Base-by-base conservation (phyloP, 2,329 filamentous ascomycete species). In the Neobulgaria alba region DNA sequence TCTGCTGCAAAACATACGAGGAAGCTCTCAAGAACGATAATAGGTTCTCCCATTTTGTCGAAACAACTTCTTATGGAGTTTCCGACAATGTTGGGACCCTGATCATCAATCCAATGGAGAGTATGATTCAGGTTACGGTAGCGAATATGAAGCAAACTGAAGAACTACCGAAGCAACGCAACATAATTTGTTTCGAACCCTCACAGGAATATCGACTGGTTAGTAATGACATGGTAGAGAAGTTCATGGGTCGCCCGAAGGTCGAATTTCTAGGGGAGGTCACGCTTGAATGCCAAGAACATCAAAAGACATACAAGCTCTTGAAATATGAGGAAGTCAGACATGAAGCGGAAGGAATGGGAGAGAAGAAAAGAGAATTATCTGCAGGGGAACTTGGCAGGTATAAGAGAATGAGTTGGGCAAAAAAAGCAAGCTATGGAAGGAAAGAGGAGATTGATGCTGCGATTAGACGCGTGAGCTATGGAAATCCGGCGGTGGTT, bases 361-460 rank as follows among this genome's bases (percentile, higher is more conserved):
- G 34, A 29, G 15, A 29, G 8, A 37, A 29, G 15, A 29, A 29
- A 10, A 4, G 3, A 5, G 34, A 37, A 21, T 16, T 29, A 14
- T 37, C 34, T 5, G 10, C 21, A 8, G 7, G 17, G 34, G 18
- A 37, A n/a, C 4, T 37, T 15, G 20, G 12, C 9, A 12, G 10
- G 10, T 19, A 37, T 2, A 37, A 29, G 34, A n/a, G 34, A 7
- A 7, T 17, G 10, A n/a, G 17, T 16, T 23, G 20, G 34, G 20
- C 23, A 14, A 9, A 21, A 10, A 37, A 37, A 21, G 8, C 29
- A 2, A 37, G 34, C 12, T 21, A 37, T 12, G 34, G 34, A 2
- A n/a, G 34, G 17, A 19, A 29, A n/a, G 21, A 15, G 19, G 34
- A 37, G n/a, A 37, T 37, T 16, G 34, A 14, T 26, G 23, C 23